A percentile compares a stretch with the other conserved stretches of the same genome.
phyloP scores from a whole-genome alignment of 179 eudicot genomes.

The Amaranthus tricolor region DNA sequence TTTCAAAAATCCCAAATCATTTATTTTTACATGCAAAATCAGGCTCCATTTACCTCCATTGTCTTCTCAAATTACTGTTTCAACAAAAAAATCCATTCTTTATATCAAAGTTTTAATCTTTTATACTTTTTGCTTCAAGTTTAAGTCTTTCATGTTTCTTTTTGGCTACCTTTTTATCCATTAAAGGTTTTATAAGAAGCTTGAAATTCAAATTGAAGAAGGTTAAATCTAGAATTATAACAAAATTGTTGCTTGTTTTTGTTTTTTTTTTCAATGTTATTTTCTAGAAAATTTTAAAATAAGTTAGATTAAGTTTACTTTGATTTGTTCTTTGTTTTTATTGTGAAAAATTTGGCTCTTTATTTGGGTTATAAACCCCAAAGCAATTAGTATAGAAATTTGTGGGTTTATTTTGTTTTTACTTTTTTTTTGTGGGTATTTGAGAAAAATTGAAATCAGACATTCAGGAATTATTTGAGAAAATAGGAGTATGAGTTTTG shows the following conservation, averaged over 20 bases:
- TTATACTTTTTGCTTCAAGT: slow-evolving; percentile 28
- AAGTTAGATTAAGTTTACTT: slow-evolving; percentile 3
- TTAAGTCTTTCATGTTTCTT: slow-evolving; percentile 26
- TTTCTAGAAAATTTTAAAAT: not conserved
- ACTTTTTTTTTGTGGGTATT: slow-evolving; percentile 29
- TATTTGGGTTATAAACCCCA: slow-evolving; percentile 12
- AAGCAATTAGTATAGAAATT: slow-evolving; percentile 2
- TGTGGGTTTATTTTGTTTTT: slow-evolving; percentile 10
- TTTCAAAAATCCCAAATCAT: not conserved
- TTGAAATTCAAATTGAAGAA: slow-evolving; percentile 17
- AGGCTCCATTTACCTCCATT: not conserved
- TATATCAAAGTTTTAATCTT: slow-evolving; percentile 20
- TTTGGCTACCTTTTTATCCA: slow-evolving; percentile 9
- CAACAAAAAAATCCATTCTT: not conserved
- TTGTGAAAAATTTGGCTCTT: slow-evolving; percentile 2
- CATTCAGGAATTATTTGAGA: not conserved
- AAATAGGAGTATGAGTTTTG: slow-evolving; percentile 52
- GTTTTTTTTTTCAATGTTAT: not conserved
- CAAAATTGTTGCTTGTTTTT: not conserved
- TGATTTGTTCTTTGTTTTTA: slow-evolving; percentile 16
- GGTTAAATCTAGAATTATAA: not conserved
- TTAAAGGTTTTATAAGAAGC: not conserved
- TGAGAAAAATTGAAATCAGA: slow-evolving; percentile 23
- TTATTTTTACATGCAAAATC: not conserved
- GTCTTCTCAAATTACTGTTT: not conserved